phyloP scores from a whole-genome alignment of 2,329 filamentous ascomycete species.

The Fusarium caatingaense region DNA sequence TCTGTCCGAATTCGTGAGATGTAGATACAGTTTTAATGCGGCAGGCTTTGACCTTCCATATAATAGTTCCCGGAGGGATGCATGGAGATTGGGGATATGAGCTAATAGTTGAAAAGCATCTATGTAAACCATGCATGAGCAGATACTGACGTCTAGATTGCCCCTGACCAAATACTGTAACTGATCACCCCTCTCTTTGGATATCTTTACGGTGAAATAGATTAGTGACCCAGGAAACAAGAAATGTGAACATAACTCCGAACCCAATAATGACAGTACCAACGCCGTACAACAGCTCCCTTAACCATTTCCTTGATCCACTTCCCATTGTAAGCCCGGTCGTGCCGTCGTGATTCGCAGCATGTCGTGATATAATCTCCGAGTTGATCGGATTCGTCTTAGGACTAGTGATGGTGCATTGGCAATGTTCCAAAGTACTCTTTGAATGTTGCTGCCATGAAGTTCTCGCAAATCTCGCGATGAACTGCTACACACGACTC shows the following conservation, averaged over 20 bases:
- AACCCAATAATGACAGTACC: conserved; percentile 20
- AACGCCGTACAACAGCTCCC: conserved; percentile 29
- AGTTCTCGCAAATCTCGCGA: conserved; percentile 47
- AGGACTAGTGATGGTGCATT: conserved; percentile 4
- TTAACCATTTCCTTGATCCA: conserved; percentile 1
- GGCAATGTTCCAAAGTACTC: conserved; percentile 36
- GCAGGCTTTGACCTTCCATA: neutral
- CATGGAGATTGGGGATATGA: neutral
- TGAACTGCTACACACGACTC: conserved; percentile 48
- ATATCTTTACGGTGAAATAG: conserved; percentile 17
- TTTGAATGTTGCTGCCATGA: conserved; percentile 48
- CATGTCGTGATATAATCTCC: neutral
- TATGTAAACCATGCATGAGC: neutral
- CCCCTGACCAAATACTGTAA: neutral
- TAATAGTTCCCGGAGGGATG: neutral
- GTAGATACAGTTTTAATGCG: neutral
- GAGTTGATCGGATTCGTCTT: neutral
- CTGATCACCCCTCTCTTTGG: neutral
- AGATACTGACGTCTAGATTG: conserved; percentile 5
- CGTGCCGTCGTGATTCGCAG: neutral
- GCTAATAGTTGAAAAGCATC: conserved; percentile 14
- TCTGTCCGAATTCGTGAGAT: neutral
- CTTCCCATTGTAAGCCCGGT: neutral
- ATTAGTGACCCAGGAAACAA: neutral
- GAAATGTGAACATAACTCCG: conserved; percentile 2